Conservation (phyloP, 2,329 filamentous ascomycete genomes). For the Xylariaceae sp. region DNA sequence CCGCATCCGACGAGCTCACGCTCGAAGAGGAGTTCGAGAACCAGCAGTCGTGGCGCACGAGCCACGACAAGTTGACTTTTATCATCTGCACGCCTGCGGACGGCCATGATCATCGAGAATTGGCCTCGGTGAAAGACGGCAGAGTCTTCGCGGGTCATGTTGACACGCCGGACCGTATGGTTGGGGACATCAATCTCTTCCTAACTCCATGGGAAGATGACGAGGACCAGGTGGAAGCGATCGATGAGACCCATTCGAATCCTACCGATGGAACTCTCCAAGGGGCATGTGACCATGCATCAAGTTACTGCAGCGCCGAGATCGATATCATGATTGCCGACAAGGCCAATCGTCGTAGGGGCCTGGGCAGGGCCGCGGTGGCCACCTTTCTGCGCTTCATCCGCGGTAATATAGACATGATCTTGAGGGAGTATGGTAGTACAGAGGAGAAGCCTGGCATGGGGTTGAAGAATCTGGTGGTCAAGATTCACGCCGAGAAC, state of each 20-base stretch:
- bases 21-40: conserved; percentile 83
- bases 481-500: conserved; percentile 57
- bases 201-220: conserved; percentile 57
- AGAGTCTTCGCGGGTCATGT: conserved; percentile 9
- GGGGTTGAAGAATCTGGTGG: conserved; percentile 47
- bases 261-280: conserved; percentile 22
- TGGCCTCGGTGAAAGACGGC: no score
- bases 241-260: conserved; percentile 4
- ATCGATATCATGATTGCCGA: conserved; percentile 30
- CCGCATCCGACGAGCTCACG: conserved; percentile 79
- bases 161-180: conserved; percentile 56
- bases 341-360: conserved; percentile 16
- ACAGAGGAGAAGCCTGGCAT: conserved; percentile 6
- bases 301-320: conserved; percentile 22
- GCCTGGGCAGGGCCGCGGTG: conserved; percentile 43
- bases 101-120: no score
- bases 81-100: conserved; percentile 57
- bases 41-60: conserved; percentile 80
- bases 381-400: conserved; percentile 68
- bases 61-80: conserved; percentile 86
- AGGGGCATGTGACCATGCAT: no score
- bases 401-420: conserved; percentile 40
- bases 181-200: conserved; percentile 81
- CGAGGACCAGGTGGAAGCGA: conserved; percentile 26
- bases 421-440: conserved; percentile 53